phyloP scores from a whole-genome alignment of 73 alveolate species.

The Paramecium sexaurelia region DNA sequence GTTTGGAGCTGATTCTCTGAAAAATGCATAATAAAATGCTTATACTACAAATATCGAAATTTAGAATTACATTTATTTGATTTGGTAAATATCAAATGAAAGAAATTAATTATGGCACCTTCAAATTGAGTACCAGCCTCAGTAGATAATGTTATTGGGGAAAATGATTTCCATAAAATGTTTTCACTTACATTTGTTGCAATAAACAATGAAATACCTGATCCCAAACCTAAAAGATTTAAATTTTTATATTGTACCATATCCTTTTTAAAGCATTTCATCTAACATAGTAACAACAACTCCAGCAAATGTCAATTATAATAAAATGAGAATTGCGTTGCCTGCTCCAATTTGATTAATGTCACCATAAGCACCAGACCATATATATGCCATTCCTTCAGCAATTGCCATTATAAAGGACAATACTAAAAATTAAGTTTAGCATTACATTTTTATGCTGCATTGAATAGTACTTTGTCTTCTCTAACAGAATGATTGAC shows the following conservation, averaged over 20 bases:
- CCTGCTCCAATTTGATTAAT: constrained; percentile 90
- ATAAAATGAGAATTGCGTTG: constrained; percentile 93
- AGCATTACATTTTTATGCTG: constrained; percentile 65
- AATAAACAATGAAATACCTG: constrained; percentile 99
- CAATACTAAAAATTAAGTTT: background rate
- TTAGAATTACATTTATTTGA: constrained; percentile 73
- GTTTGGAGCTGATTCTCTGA: constrained; percentile 97
- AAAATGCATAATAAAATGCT: constrained; percentile 94
- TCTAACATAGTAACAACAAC: constrained; percentile 97
- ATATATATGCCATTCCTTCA: constrained; percentile 98
- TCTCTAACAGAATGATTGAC: constrained; percentile 61
- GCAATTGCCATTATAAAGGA: constrained; percentile 79
- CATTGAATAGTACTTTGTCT: constrained; percentile 55
- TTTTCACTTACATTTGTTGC: constrained; percentile 99
- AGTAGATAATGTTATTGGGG: constrained; percentile 98
- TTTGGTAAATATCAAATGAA: constrained; percentile 97
- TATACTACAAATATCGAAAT: constrained; percentile 47
- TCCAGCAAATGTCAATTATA: constrained; percentile 98
- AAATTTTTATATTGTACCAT: constrained; percentile 98
- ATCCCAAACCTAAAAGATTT: constrained; percentile 92
- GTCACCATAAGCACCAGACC: constrained; percentile 99
- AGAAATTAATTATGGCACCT: constrained; percentile 98
- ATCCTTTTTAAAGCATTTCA: constrained; percentile 88
- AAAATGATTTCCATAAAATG: constrained; percentile 99
- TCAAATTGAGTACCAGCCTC: constrained; percentile 99